Base-by-base conservation (phyloP, 2,329 filamentous ascomycete species). In the Colletotrichum sp. region DNA sequence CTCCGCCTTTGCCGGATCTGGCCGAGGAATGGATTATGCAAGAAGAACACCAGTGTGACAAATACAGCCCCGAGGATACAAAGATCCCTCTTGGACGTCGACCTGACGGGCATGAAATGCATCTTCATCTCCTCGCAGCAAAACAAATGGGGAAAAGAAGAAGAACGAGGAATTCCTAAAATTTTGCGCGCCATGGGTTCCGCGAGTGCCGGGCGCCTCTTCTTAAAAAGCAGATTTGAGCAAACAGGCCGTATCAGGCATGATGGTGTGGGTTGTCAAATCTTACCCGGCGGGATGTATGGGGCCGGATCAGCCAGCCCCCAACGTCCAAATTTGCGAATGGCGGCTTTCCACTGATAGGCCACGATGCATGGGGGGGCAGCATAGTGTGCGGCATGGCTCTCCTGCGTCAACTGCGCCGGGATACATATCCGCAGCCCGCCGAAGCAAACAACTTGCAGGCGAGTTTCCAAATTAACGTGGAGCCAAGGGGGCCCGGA, bases 21-120 rank as follows among this genome's bases (percentile, higher is more conserved):
- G 39, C 44, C 64, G 15, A 63, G 32, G 8, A 73, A 75, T 13
- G 73, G 73, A 8, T 64, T 75, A 26, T 73, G 64, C 15, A 68
- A 22, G 26, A 68, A 48, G 12, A 75, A 4, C 3, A 68, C 28
- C 0, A 72, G 24, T 15, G 64, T 68, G 7, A 73, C 22, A n/a
- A 75, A 68, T n/a, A 52, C 32, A 1, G 64, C 73, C 15, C 39
- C 73, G 5, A 75, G 1, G 18, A 75, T 28, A 48, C 39, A 64
- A 9, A 68, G 22, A 44, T 64, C 59, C 39, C 34, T 75, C 64
- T 65, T 75, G 69, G 69, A 63, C 57, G 57, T 63, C n/a, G 57
- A 28, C 26, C 73, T 72, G 10, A 73, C 18, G 16, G 63, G 44
- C 26, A 75, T 22, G 13, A 73, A 36, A 34, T 60, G 34, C 70